A percentile compares a stretch with the other conserved stretches of the same genome.
Evolutionary conservation across 2,329 filamentous ascomycete genomes (phyloP).

Genomic region (Trichoderma sp.): DNA sequence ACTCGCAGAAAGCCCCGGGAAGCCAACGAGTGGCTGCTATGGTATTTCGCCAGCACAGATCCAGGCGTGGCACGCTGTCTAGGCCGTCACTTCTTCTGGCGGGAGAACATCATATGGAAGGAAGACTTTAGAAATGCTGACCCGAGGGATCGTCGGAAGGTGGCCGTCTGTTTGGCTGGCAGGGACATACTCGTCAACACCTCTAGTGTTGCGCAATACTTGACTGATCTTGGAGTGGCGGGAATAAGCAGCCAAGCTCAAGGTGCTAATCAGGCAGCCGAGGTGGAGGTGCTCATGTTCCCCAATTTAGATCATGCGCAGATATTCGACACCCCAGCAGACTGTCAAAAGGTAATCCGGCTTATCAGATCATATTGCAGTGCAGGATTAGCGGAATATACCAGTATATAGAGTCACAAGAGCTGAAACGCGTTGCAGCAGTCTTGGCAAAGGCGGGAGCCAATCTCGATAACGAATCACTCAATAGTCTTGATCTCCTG

Average conservation of each 20-base stretch:
- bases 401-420: constrained; percentile 6
- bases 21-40: constrained; percentile 69
- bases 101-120: constrained; percentile 67
- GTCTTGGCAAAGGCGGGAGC: not conserved
- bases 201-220: constrained; percentile 54
- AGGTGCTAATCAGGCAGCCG: constrained; percentile 21
- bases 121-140: constrained; percentile 50
- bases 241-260: not conserved
- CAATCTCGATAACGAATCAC: constrained; percentile 15
- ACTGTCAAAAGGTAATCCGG: constrained; percentile 32
- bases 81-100: constrained; percentile 68
- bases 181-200: constrained; percentile 66
- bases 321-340: constrained; percentile 47
- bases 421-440: not conserved
- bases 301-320: constrained; percentile 63
- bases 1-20: constrained; percentile 49
- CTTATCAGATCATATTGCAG: constrained; percentile 31
- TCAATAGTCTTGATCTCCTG: constrained; percentile 34
- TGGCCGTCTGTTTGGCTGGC: constrained; percentile 59
- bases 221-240: constrained; percentile 31
- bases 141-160: constrained; percentile 33
- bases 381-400: constrained; percentile 11
- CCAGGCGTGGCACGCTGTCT: constrained; percentile 64
- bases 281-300: constrained; percentile 60
- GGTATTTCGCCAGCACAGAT: constrained; percentile 68